Conservation (phyloP, 179 eudicot species). For the Patellifolia procumbens region DNA sequence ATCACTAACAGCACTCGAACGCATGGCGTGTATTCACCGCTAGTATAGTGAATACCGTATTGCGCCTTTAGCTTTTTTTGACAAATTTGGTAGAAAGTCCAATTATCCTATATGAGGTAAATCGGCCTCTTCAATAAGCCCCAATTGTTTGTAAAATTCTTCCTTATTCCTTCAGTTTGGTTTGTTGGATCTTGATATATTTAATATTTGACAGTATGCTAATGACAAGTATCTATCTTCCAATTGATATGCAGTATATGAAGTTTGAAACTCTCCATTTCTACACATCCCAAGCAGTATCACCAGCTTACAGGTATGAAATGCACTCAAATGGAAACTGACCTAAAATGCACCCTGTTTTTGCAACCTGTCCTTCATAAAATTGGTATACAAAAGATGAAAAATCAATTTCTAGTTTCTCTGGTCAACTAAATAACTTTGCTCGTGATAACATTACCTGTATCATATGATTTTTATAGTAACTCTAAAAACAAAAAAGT, state of each 20-base stretch:
- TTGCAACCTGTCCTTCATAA: background rate
- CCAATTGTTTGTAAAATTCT: background rate
- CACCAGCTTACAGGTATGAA: slow-evolving; percentile 15
- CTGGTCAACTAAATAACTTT: too few relatives aligned
- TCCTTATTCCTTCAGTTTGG: background rate
- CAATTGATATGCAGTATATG: slow-evolving; percentile 6
- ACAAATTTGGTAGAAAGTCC: too few relatives aligned
- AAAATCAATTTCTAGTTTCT: too few relatives aligned
- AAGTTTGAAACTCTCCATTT: background rate
- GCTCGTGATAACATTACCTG: too few relatives aligned
- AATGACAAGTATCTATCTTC: background rate
- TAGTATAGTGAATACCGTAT: too few relatives aligned
- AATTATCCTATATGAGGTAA: too few relatives aligned
- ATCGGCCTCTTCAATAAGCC: too few relatives aligned
- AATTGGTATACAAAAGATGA: background rate
- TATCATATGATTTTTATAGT: too few relatives aligned
- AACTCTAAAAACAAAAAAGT: too few relatives aligned
- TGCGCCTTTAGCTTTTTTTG: too few relatives aligned
- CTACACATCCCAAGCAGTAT: slow-evolving; percentile 17
- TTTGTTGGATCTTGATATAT: background rate
- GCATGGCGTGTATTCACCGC: too few relatives aligned
- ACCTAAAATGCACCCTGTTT: background rate
- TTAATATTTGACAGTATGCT: background rate
- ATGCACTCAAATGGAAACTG: background rate
- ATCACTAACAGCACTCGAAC: too few relatives aligned